Conservation (phyloP, 371 early-diverging fungal species). For the Dichotomocladium elegans region DNA sequence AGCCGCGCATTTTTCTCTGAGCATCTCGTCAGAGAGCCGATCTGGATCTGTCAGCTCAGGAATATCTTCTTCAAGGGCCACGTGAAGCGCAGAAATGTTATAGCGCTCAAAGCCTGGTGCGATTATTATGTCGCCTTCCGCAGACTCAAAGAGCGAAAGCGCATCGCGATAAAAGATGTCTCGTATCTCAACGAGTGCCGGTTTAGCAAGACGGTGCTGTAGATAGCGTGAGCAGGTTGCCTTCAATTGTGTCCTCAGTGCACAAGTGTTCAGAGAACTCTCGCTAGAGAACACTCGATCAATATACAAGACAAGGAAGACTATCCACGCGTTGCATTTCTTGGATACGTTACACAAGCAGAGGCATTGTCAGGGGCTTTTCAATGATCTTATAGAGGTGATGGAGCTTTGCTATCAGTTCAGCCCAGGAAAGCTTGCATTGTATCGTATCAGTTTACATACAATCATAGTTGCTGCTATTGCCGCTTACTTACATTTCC, state of each 20-base stretch:
- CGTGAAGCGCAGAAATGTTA: not conserved
- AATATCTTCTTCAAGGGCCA: conserved; percentile 2
- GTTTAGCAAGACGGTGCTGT: not conserved
- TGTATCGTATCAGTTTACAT: not conserved
- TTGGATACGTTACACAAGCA: not conserved
- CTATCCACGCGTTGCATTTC: not conserved
- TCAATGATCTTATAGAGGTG: not conserved
- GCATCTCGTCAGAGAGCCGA: not conserved
- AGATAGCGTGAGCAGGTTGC: not conserved
- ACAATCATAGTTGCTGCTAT: not conserved
- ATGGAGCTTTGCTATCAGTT: not conserved
- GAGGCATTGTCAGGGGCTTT: conserved; percentile 1
- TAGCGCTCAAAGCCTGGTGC: not conserved
- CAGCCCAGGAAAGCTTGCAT: not conserved
- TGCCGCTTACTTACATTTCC: not conserved
- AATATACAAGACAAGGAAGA: not conserved
- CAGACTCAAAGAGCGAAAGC: not conserved
- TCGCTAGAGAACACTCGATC: not conserved
- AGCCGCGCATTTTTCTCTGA: not conserved
- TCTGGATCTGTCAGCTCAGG: conserved; percentile 1
- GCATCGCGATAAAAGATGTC: not conserved
- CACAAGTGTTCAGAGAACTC: not conserved
- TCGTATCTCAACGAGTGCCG: not conserved
- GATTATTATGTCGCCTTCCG: not conserved
- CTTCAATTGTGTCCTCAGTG: not conserved